Evolutionary conservation across 2,329 filamentous ascomycete species (phyloP).

Genomic region (Triangularia verruculosa): DNA sequence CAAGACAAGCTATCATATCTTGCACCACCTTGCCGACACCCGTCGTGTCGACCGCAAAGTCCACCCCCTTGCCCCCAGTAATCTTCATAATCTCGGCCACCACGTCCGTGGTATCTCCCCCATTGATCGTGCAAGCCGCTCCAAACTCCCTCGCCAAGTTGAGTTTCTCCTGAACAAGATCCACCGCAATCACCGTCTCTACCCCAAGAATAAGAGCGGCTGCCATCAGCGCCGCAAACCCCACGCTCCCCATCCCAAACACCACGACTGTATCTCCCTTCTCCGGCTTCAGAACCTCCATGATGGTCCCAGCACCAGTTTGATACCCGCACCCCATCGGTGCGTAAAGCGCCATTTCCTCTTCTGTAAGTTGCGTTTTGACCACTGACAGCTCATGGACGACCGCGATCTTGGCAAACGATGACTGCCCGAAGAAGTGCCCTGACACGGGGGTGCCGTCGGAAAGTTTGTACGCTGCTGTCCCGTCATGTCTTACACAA

Average conservation of each 20-base stretch:
- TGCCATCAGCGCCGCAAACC: slow-evolving; percentile 40
- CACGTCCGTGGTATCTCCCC: background rate
- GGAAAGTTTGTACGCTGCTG: background rate
- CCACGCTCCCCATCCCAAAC: slow-evolving; percentile 41
- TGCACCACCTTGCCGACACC: slow-evolving; percentile 32
- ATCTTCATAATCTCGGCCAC: slow-evolving; percentile 7
- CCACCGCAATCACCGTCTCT: slow-evolving; percentile 43
- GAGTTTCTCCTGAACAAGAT: slow-evolving; percentile 41
- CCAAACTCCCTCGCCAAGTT: slow-evolving; percentile 43
- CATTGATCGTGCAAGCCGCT: slow-evolving; percentile 36
- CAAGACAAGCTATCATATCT: slow-evolving; percentile 31
- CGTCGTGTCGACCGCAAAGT: slow-evolving; percentile 20
- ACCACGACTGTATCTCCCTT: slow-evolving; percentile 33
- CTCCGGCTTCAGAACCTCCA: slow-evolving; percentile 34
- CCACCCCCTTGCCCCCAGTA: slow-evolving; percentile 7
- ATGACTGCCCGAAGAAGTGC: slow-evolving; percentile 36
- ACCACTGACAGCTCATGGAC: slow-evolving; percentile 29
- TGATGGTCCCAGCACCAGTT: slow-evolving; percentile 42
- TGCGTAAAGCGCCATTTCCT: slow-evolving; percentile 34
- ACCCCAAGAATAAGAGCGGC: slow-evolving; percentile 30
- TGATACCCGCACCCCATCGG: slow-evolving; percentile 43
- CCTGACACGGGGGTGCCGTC: slow-evolving; percentile 23
- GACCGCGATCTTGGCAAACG: slow-evolving; percentile 29
- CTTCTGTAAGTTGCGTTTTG: slow-evolving; percentile 26
- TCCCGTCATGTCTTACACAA: slow-evolving; percentile 13